These are phyloP conservation scores for Verticillium isaacii DNA, from an alignment of 2,329 filamentous ascomycete species.

Conservation along the genomic window DNA sequence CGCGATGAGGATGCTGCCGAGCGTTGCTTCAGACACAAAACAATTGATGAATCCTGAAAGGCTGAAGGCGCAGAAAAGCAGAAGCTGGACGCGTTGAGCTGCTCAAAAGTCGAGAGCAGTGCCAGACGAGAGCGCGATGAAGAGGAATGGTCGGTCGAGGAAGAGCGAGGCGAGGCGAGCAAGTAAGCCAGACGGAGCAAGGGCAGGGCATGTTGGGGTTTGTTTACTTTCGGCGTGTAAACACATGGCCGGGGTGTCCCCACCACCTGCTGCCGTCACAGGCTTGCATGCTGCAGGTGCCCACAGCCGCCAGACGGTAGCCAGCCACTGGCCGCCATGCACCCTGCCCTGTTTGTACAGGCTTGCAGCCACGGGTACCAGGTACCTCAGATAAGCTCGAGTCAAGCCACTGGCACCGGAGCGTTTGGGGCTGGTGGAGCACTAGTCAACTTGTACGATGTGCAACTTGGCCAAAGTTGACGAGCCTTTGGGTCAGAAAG, in stretches of 20 bases:
- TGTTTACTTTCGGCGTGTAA: slow-evolving; percentile 4
- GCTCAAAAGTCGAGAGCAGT: not conserved
- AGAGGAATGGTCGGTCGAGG: not conserved
- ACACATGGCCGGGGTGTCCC: not conserved
- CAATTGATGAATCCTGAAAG: not conserved
- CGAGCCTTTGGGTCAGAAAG: too few relatives aligned
- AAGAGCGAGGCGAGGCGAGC: not conserved
- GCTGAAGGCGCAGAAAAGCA: not conserved
- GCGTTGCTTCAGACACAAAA: not conserved
- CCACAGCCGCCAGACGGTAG: not conserved
- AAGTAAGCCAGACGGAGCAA: not conserved
- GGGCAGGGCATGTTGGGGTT: slow-evolving; percentile 1
- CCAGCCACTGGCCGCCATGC: not conserved
- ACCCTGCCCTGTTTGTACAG: too few relatives aligned
- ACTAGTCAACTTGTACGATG: too few relatives aligned
- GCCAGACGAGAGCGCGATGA: not conserved
- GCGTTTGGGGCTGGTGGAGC: too few relatives aligned
- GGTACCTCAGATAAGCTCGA: too few relatives aligned
- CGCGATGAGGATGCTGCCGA: not conserved
- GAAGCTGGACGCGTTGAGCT: not conserved
- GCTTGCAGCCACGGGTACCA: too few relatives aligned
- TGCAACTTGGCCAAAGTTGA: too few relatives aligned
- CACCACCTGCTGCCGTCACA: not conserved
- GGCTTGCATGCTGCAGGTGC: not conserved
- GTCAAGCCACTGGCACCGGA: too few relatives aligned